Evolutionary conservation across 805 yeast species (phyloP), one percentile per base, ranked within the genome.

Genomic region (Saccharomycopsis fodiens): DNA sequence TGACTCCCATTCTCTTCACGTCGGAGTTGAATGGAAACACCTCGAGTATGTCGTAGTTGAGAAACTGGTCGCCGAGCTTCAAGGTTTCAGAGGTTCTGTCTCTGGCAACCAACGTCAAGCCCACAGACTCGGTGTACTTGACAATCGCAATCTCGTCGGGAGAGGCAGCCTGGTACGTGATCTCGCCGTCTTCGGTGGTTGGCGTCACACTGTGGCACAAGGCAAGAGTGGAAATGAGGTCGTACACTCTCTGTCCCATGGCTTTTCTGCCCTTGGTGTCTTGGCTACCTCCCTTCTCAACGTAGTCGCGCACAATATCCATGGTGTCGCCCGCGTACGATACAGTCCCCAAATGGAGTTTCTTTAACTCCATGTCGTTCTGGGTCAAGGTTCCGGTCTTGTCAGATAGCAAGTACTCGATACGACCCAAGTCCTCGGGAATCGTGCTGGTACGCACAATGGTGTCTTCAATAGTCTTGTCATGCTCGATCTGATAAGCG

Each of bases 61-160:
- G 44, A 5, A 40, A 38, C 6, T 66, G 62, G 22, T 69, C 66
- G 21, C 78, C 74, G 3, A 84, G 63, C 2, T 75, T 69, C 40
- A 93, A 63, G 0, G 85, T 71, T 54, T 93, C 73, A 4, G 81
- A 75, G 45, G 74, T 73, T 47, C 98, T 76, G 61, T 93, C 98
- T 56, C 99, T 77, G 57, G 77, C 81, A 49, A 78, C 72, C 38
- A 93, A 70, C 5, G 88, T 76, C 30, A 93, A 68, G 0, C 98
- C 99, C 25, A 89, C 91, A 2, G 69, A 61, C 52, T 87, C 94
- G 1, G 96, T 85, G 66, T 87, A 93, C 57, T 82, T 82, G 16
- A 93, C 97, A 52, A 93, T 93, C 23, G 99, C 98, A 55, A 93
- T 80, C 61, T 93, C 99, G 67, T 93, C 99, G 0, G 99, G 99